Percentiles rank a stretch among this genome's conserved stretches.
These are phyloP conservation scores for Taphrina populina DNA, from an alignment of 1,139 yeast genomes.

Conservation along the genomic window DNA sequence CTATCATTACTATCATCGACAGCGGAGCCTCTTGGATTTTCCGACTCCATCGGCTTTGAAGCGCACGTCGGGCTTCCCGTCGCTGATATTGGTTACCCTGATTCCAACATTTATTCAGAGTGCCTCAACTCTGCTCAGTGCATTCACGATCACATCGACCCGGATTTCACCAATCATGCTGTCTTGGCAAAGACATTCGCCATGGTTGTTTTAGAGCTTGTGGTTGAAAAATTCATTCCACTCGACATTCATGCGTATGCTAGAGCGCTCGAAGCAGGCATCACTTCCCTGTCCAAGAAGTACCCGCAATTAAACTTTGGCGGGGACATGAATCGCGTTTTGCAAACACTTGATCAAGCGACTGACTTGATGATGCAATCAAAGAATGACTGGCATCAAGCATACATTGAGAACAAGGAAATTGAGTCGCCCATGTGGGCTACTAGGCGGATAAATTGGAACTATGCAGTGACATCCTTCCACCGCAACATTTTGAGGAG, in stretches of 20 bases:
- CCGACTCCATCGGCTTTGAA: conserved; percentile 41
- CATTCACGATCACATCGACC: conserved; percentile 1
- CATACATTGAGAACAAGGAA: conserved; percentile 48
- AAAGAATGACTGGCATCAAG: conserved; percentile 57
- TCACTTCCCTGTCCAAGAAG: conserved; percentile 54
- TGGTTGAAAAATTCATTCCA: conserved; percentile 77
- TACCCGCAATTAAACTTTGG: conserved; percentile 42
- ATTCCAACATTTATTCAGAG: conserved; percentile 1
- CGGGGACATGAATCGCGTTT: conserved; percentile 41
- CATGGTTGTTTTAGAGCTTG: conserved; percentile 54
- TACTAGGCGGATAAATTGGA: conserved; percentile 76
- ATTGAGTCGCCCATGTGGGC: conserved; percentile 59
- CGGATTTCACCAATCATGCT: conserved; percentile 56
- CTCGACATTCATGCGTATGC: conserved; percentile 58
- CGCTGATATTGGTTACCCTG: conserved; percentile 2
- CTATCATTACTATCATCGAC: conserved; percentile 8
- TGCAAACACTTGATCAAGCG: conserved; percentile 41
- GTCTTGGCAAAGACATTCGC: conserved; percentile 61
- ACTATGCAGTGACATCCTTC: conserved; percentile 59
- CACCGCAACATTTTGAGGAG: conserved; percentile 57
- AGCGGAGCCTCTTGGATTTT: conserved; percentile 34
- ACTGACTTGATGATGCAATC: conserved; percentile 49
- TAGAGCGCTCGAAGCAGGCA: conserved; percentile 50
- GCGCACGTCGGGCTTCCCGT: conserved; percentile 48
- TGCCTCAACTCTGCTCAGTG: conserved; percentile 28